A percentile compares a stretch with the other conserved stretches of the same genome.
Conservation (phyloP, 768 basidiomycete genomes). For the Mycena pura region DNA sequence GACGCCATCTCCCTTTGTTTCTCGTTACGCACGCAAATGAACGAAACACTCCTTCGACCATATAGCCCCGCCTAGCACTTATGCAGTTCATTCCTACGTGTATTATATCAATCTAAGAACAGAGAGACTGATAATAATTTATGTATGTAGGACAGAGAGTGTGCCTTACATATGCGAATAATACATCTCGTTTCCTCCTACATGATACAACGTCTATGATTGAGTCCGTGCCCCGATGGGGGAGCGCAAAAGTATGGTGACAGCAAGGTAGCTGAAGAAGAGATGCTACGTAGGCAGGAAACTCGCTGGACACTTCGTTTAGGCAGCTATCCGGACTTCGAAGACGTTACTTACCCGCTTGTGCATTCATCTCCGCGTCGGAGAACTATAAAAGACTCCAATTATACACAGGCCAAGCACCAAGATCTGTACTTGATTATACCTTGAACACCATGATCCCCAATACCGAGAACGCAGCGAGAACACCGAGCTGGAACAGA, state of each 20-base stretch:
- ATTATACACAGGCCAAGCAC: conserved; percentile 16
- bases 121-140: conserved; percentile 21
- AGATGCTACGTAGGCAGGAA: conserved; percentile 65
- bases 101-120: conserved; percentile 15
- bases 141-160: not conserved
- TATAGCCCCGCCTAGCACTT: conserved; percentile 17
- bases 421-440: conserved; percentile 16
- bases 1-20: conserved; percentile 14
- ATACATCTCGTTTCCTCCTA: conserved; percentile 22
- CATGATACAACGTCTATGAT: conserved; percentile 10
- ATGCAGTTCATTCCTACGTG: conserved; percentile 7
- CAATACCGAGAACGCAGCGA: conserved; percentile 80
- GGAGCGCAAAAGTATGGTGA: conserved; percentile 13
- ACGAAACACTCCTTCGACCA: conserved; percentile 20
- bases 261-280: conserved; percentile 6
- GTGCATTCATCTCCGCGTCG: conserved; percentile 64
- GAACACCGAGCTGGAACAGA: conserved; percentile 73
- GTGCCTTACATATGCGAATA: conserved; percentile 4
- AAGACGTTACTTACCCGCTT: conserved; percentile 65
- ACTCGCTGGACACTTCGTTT: conserved; percentile 44
- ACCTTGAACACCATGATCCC: conserved; percentile 89
- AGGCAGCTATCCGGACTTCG: not conserved
- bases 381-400: conserved; percentile 47
- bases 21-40: conserved; percentile 3
- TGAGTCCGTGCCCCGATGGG: not conserved